Evolutionary conservation across 495 filamentous ascomycete species (phyloP).

Genomic region (Chaetomium tenue): DNA sequence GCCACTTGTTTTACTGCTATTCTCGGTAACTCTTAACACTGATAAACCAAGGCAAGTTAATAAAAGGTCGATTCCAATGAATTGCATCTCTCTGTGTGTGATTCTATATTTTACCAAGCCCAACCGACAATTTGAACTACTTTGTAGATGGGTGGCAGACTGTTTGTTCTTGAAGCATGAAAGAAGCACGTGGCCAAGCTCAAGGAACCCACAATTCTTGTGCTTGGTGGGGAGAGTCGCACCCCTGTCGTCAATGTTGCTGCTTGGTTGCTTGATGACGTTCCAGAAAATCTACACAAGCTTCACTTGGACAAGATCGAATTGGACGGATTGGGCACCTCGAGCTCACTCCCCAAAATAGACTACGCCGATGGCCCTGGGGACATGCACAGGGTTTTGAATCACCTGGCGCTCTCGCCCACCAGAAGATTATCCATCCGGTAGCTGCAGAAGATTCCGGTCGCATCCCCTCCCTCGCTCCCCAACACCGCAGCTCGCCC

Average conservation of each 20-base stretch:
- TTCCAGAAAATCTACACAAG: conserved; percentile 7
- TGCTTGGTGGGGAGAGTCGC: conserved; percentile 8
- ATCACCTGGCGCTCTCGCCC: conserved; percentile 24
- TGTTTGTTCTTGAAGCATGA: neutral
- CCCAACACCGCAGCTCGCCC: conserved; percentile 17
- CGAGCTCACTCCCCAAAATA: neutral
- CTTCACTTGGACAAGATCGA: neutral
- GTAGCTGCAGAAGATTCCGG: neutral
- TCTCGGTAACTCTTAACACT: too few relatives aligned
- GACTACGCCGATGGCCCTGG: neutral
- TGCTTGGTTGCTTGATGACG: conserved; percentile 13
- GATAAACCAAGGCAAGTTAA: too few relatives aligned
- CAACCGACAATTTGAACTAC: too few relatives aligned
- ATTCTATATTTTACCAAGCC: too few relatives aligned
- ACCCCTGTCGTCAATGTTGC: conserved; percentile 7
- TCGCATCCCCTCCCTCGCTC: neutral
- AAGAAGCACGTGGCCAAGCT: conserved; percentile 2
- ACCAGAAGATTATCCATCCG: neutral
- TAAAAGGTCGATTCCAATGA: too few relatives aligned
- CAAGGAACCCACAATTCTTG: neutral
- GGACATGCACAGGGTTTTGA: conserved; percentile 22
- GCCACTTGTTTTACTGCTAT: too few relatives aligned
- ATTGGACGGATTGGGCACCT: conserved; percentile 14
- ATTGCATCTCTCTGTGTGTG: too few relatives aligned
- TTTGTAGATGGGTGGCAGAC: too few relatives aligned